These are phyloP conservation scores for Yamadazyma tumulicola DNA, from an alignment of 805 yeast species.

Conservation along the genomic window DNA sequence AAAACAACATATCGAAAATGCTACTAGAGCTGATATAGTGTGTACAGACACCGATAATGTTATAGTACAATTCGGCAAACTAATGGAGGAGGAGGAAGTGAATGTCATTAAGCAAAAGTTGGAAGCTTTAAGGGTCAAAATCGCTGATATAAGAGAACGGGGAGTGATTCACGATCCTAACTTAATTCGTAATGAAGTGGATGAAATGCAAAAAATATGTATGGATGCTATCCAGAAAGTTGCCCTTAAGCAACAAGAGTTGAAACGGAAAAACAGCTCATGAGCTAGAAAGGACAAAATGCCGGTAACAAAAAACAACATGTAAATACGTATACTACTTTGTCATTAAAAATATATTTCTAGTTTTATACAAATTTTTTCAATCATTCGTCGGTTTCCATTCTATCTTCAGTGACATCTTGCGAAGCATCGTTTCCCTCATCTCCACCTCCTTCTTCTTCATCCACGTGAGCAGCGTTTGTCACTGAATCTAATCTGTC, in stretches of 20 bases:
- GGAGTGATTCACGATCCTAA: constrained; percentile 30
- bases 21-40: constrained; percentile 73
- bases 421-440: constrained; percentile 18
- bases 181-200: constrained; percentile 31
- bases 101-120: constrained; percentile 17
- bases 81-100: constrained; percentile 50
- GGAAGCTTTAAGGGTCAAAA: constrained; percentile 21
- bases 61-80: constrained; percentile 60
- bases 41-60: constrained; percentile 89
- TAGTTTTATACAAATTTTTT: too few species aligned
- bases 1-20: constrained; percentile 64
- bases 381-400: constrained; percentile 35
- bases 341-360: too few species aligned
- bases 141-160: constrained; percentile 31
- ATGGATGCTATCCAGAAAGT: constrained; percentile 38
- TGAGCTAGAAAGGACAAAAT: constrained; percentile 1
- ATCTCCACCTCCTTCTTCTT: constrained; percentile 29
- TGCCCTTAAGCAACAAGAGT: constrained; percentile 30
- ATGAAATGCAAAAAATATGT: constrained; percentile 34
- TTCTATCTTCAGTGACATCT: constrained; percentile 20
- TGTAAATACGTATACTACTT: constrained; percentile 1
- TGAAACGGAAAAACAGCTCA: too few species aligned
- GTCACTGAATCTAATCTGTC: constrained; percentile 67
- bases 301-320: background rate
- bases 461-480: constrained; percentile 50